These are phyloP conservation scores for Aureobasidium sp. DNA, from an alignment of 2,329 filamentous ascomycete species.

Conservation along the genomic window DNA sequence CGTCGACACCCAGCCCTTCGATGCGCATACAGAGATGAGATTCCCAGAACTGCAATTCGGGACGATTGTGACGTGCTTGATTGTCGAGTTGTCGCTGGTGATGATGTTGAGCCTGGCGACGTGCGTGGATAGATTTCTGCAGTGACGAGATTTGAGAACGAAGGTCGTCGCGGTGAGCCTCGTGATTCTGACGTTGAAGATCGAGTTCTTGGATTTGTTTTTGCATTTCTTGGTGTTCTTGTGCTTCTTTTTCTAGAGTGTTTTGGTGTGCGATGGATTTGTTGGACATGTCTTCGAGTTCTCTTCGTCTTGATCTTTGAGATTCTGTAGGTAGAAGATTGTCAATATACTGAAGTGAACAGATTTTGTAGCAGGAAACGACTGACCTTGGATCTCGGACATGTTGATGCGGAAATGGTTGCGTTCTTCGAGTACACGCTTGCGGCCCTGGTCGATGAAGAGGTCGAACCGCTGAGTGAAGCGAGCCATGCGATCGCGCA, in stretches of 20 bases:
- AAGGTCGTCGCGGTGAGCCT: constrained; percentile 47
- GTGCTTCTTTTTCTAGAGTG: constrained; percentile 65
- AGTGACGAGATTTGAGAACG: constrained; percentile 53
- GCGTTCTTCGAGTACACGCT: constrained; percentile 82
- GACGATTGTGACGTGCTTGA: constrained; percentile 80
- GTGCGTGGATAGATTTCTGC: constrained; percentile 60
- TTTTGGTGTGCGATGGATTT: constrained; percentile 64
- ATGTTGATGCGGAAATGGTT: constrained; percentile 90
- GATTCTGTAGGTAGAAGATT: constrained; percentile 54
- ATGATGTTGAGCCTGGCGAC: constrained; percentile 61
- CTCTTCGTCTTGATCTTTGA: constrained; percentile 78
- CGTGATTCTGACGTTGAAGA: constrained; percentile 46
- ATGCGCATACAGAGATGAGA: constrained; percentile 81
- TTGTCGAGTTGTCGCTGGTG: constrained; percentile 69
- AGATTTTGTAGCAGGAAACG: neutral
- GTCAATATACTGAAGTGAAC: neutral
- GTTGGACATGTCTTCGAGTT: constrained; percentile 72
- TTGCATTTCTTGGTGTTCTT: constrained; percentile 61
- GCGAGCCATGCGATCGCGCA: constrained; percentile 89
- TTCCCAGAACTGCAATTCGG: constrained; percentile 94
- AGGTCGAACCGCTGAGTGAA: constrained; percentile 87
- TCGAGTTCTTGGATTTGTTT: constrained; percentile 49
- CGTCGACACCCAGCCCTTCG: constrained; percentile 66
- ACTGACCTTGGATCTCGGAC: constrained; percentile 76
- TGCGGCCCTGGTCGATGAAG: constrained; percentile 86